Base-by-base conservation (phyloP, 768 basidiomycete genomes). In the Leccinum arenicola region DNA sequence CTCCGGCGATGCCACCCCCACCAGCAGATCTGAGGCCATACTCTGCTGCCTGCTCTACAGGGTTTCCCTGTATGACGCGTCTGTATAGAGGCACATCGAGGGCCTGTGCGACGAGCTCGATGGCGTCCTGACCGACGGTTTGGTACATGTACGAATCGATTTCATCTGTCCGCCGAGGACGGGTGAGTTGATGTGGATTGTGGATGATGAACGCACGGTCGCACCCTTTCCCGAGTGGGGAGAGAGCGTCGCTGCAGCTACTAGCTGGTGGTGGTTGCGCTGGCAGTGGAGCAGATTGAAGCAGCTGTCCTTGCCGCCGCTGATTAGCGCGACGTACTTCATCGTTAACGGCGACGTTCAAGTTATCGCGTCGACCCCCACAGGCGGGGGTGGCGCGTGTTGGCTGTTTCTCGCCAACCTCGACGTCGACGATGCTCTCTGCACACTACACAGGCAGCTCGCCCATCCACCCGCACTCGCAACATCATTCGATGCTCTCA, bases 81-180 rank as follows among this genome's bases (percentile, higher is more conserved):
- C 91, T 83, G 76, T 89, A 92, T 10, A 98, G 80, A 9, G 97
- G 97, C 2, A 96, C 84, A 15, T 85, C 88, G 57, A 98, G 78
- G 2, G 96, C 93, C 52, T 80, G 78, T 21, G 94, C 95, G 56
- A 98, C 87, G 53, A 89, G 79, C 52, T 91, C 86, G 59, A 98
- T 88, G 17, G 93, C 93, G 58, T 94, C 92, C 70, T 98, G 95
- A 1, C 95, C 97, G 27, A 99, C 95, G n/a, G 96, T 98, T 73
- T 99, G 97, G 74, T 98, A 99, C 73, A 99, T 80, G 76, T 94
- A 98, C 23, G 95, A 98, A 74, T 99, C 95, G 68, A 98, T 84
- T 78, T 99, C 97, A 79, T 98, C 97, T 97, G 73, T 35, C 11
- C n/a, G 31, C 40, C 23, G 53, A 19, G n/a, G 19, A 55, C 58